phyloP scores from a whole-genome alignment of 2,329 filamentous ascomycete genomes.

The Gnomoniopsis sp. region DNA sequence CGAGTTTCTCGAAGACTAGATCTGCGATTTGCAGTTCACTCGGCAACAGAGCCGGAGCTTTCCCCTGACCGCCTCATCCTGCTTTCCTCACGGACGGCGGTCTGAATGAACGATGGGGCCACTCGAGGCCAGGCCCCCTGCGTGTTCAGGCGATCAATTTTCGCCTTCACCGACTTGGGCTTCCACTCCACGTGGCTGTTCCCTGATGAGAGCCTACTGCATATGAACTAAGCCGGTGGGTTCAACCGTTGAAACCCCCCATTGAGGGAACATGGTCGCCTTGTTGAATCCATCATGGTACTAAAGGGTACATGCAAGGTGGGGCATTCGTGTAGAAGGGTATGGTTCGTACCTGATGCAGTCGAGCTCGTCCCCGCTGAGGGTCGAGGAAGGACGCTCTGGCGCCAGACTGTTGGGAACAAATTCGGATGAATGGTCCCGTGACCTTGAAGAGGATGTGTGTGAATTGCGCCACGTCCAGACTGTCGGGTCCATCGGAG shows the following conservation, averaged over 20 bases:
- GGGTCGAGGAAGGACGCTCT: neutral
- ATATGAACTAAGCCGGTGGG: no score
- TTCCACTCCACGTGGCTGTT: conserved; percentile 14
- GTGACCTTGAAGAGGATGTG: neutral
- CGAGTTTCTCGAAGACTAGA: neutral
- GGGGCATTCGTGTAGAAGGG: conserved; percentile 2
- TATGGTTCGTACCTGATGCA: conserved; percentile 7
- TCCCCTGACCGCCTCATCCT: conserved; percentile 11
- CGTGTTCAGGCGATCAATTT: neutral
- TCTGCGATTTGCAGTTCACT: conserved; percentile 10
- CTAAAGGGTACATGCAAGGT: neutral
- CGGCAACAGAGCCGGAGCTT: conserved; percentile 4
- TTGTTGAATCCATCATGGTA: conserved; percentile 4
- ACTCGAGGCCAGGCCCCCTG: conserved; percentile 9
- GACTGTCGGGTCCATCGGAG: neutral
- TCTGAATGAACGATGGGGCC: conserved; percentile 18
- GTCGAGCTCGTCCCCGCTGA: neutral
- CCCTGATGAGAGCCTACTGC: neutral
- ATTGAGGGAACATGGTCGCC: neutral
- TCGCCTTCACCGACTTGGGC: conserved; percentile 17
- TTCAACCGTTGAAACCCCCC: neutral
- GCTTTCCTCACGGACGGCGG: conserved; percentile 3
- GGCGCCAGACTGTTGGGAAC: neutral
- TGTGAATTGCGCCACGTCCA: neutral
- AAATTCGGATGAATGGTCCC: neutral